Base-by-base conservation (phyloP, 805 yeast genomes). In the Saccharomycopsis fermentans region DNA sequence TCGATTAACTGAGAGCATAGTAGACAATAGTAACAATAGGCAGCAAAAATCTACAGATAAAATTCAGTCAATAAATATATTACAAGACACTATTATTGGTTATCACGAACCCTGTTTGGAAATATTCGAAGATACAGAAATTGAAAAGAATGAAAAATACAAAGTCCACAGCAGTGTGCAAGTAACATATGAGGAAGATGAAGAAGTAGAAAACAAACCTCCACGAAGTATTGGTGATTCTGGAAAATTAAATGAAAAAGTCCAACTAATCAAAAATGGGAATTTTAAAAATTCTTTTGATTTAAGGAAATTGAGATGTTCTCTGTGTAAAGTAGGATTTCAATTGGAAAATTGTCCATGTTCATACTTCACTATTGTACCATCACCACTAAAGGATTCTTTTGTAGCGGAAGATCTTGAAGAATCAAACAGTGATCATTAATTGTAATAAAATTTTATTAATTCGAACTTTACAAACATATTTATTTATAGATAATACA, bases 281-380 rank as follows among this genome's bases (percentile, higher is more conserved):
- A 60, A 62, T 36, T 70, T 69, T 59, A 68, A 60, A 55, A 73
- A 72, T 0, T 24, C 50, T 5, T 62, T 59, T 34, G 73, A 71
- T 56, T 64, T 65, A 37, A 61, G 74, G 21, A 64, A 59, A 21
- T 16, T 61, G 8, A 54, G 67, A 17, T 69, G 74, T 59, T 27
- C 39, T n/a, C 8, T 19, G 19, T 57, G 57, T 16, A n/a, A 27
- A 40, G 32, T 26, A 16, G 50, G 29, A 24, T 53, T 47, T 59
- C 47, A 34, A 32, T 35, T 55, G 54, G 29, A 16, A 9, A 32
- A 40, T 26, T 63, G 66, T 53, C 58, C 57, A 52, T 65, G 63
- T 17, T 29, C 58, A 12, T 36, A 59, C 34, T 35, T 62, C 5
- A 59, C 64, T 11, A 55, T 65, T 26, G 61, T 62, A 5, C 55